A percentile compares a stretch with the other conserved stretches of the same genome.
These are phyloP conservation scores for Schizochytrium sp. DNA, from an alignment of 108 stramenopile genomes.

Conservation along the genomic window DNA sequence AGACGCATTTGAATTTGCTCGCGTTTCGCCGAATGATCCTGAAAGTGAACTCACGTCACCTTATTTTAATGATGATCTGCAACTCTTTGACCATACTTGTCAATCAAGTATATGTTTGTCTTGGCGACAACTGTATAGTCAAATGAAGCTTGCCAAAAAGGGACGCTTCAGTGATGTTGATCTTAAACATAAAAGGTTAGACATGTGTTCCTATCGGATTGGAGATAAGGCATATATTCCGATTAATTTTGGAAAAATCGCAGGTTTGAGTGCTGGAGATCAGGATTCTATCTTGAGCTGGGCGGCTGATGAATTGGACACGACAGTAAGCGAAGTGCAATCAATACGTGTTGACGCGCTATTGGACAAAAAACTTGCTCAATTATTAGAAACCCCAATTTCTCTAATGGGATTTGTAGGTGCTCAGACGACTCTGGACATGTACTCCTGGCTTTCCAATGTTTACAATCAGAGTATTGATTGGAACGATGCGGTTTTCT, in stretches of 20 bases:
- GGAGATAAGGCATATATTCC: conserved; percentile 1
- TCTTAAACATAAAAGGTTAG: background rate
- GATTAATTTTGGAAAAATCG: background rate
- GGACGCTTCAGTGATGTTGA: conserved; percentile 2
- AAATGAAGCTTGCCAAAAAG: background rate
- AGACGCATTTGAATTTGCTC: background rate
- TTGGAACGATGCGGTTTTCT: too few species aligned
- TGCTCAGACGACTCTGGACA: background rate
- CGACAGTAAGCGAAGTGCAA: background rate
- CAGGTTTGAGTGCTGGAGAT: background rate
- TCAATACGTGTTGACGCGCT: background rate
- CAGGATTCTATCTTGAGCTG: background rate
- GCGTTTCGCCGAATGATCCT: background rate
- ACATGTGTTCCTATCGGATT: conserved; percentile 29
- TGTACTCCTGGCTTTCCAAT: background rate
- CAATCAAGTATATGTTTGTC: conserved; percentile 37
- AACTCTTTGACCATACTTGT: conserved; percentile 22
- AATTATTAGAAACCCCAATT: background rate
- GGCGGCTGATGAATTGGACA: background rate
- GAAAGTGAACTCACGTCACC: background rate
- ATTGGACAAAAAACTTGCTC: background rate
- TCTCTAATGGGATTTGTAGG: background rate
- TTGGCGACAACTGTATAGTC: background rate
- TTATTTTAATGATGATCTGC: background rate
- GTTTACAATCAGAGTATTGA: background rate